Evolutionary conservation across 768 basidiomycete species (phyloP).

Genomic region (Austroboletus festivus): DNA sequence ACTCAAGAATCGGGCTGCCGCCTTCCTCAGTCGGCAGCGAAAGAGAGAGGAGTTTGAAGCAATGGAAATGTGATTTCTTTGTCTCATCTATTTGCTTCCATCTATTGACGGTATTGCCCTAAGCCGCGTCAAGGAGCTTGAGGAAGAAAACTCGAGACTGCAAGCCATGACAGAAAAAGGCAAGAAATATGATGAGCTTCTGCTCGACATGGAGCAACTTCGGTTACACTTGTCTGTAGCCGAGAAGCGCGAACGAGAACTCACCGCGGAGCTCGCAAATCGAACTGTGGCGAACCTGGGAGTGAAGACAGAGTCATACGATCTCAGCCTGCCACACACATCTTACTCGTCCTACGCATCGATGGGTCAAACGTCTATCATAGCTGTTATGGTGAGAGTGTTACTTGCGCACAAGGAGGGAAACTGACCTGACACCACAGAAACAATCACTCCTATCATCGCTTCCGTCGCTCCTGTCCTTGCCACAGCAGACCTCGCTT

Average conservation of each 20-base stretch:
- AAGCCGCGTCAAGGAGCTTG: slow-evolving; percentile 81
- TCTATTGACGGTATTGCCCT: slow-evolving; percentile 18
- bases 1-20: slow-evolving; percentile 89
- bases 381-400: slow-evolving; percentile 63
- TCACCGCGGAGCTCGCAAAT: slow-evolving; percentile 57
- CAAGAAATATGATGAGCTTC: slow-evolving; percentile 38
- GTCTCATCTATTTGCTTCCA: slow-evolving; percentile 3
- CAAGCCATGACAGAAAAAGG: slow-evolving; percentile 53
- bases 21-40: slow-evolving; percentile 86
- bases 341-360: slow-evolving; percentile 34
- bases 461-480: slow-evolving; percentile 68
- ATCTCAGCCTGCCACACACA: slow-evolving; percentile 47
- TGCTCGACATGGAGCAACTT: slow-evolving; percentile 64
- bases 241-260: slow-evolving; percentile 63
- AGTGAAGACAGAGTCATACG: slow-evolving; percentile 60
- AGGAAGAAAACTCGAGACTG: slow-evolving; percentile 79
- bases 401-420: not conserved
- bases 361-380: slow-evolving; percentile 52
- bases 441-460: slow-evolving; percentile 74
- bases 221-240: slow-evolving; percentile 61
- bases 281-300: slow-evolving; percentile 33
- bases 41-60: slow-evolving; percentile 90
- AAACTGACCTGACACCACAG: slow-evolving; percentile 23
- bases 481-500: slow-evolving; percentile 54
- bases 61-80: slow-evolving; percentile 78